Percentiles rank a stretch among this genome's conserved stretches.
These are phyloP conservation scores for Endocarpon pusillum DNA, from an alignment of 495 filamentous ascomycete species.

Conservation along the genomic window DNA sequence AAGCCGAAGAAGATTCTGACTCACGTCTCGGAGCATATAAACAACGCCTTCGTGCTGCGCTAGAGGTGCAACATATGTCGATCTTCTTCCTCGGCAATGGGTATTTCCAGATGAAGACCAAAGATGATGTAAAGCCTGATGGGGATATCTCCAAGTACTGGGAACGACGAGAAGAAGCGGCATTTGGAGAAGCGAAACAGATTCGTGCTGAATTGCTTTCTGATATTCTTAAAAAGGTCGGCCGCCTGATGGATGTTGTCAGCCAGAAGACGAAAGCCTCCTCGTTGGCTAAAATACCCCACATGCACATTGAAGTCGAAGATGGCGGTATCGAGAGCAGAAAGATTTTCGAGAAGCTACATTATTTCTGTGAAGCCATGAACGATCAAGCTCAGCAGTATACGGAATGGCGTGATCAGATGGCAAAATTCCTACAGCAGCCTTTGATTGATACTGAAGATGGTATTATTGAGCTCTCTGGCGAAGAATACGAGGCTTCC, in stretches of 20 bases:
- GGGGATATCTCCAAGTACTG: slow-evolving; percentile 47
- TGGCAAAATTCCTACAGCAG: slow-evolving; percentile 49
- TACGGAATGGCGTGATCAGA: slow-evolving; percentile 52
- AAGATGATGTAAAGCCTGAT: slow-evolving; percentile 41
- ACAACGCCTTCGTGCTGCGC: slow-evolving; percentile 46
- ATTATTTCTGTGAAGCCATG: slow-evolving; percentile 35
- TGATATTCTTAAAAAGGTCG: slow-evolving; percentile 34
- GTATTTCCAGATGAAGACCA: slow-evolving; percentile 63
- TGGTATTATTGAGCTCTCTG: slow-evolving; percentile 48
- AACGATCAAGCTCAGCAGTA: slow-evolving; percentile 53
- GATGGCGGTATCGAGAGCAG: slow-evolving; percentile 45
- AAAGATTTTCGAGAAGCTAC: slow-evolving; percentile 35
- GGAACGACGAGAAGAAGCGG: slow-evolving; percentile 49
- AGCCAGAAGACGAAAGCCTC: slow-evolving; percentile 23
- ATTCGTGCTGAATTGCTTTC: slow-evolving; percentile 60
- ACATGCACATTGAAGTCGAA: slow-evolving; percentile 31
- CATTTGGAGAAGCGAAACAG: slow-evolving; percentile 59
- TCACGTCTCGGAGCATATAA: slow-evolving; percentile 38
- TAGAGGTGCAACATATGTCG: slow-evolving; percentile 69
- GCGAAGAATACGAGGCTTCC: slow-evolving; percentile 77
- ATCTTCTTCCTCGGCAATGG: slow-evolving; percentile 73
- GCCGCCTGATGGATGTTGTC: slow-evolving; percentile 19
- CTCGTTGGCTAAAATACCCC: slow-evolving; percentile 46
- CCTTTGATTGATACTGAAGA: slow-evolving; percentile 73
- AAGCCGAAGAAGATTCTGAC: slow-evolving; percentile 27